Percentiles rank a stretch among this genome's conserved stretches.
These are phyloP conservation scores for Phlebiopsis flavidoalba DNA, from an alignment of 768 basidiomycete species.

Conservation along the genomic window DNA sequence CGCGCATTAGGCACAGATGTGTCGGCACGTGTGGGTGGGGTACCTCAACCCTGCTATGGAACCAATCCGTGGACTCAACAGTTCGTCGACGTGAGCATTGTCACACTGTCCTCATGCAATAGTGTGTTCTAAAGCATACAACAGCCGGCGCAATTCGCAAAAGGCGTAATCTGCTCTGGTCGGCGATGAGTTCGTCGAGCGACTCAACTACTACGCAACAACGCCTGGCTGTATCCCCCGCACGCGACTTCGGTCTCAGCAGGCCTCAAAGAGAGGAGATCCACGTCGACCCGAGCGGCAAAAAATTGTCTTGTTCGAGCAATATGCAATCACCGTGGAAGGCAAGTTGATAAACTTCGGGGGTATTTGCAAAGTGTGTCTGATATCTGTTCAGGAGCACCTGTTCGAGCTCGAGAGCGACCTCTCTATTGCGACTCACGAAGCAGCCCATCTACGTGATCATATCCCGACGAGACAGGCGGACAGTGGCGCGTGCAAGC, in stretches of 20 bases:
- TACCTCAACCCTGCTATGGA: conserved; percentile 91
- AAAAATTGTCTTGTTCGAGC: conserved; percentile 75
- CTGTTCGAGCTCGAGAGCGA: conserved; percentile 82
- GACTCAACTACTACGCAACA: conserved; percentile 77
- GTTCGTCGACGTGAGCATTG: conserved; percentile 54
- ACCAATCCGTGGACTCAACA: conserved; percentile 65
- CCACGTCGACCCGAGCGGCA: conserved; percentile 60
- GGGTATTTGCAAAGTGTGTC: conserved; percentile 83
- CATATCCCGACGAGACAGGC: conserved; percentile 78
- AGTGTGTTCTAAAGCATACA: not conserved
- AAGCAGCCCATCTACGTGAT: conserved; percentile 77
- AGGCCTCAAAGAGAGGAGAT: conserved; percentile 51
- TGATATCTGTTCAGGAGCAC: conserved; percentile 57
- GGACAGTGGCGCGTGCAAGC: conserved; percentile 91
- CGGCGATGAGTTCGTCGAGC: conserved; percentile 78
- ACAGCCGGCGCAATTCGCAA: conserved; percentile 67
- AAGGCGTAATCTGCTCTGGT: conserved; percentile 79
- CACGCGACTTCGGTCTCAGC: conserved; percentile 71
- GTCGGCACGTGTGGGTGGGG: conserved; percentile 77
- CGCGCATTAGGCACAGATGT: conserved; percentile 76
- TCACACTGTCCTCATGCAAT: not conserved
- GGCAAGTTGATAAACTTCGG: conserved; percentile 43
- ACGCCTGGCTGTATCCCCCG: conserved; percentile 95
- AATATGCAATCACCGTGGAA: conserved; percentile 89
- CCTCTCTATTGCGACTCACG: conserved; percentile 35